phyloP scores from a whole-genome alignment of 495 filamentous ascomycete species.

The Usnea hakonensis region DNA sequence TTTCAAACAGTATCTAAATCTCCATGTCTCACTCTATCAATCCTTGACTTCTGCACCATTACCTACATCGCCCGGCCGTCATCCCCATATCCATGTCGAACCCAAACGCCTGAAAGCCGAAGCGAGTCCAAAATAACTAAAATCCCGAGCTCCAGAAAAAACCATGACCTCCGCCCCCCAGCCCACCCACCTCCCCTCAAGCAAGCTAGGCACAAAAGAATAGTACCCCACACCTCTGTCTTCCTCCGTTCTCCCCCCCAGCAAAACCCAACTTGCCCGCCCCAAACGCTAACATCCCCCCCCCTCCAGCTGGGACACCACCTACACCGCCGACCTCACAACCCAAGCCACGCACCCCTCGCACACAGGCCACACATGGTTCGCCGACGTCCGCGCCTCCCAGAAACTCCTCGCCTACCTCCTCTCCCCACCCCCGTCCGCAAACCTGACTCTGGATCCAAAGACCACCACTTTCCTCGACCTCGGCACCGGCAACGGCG shows the following conservation, averaged over 20 bases:
- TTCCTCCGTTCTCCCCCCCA: neutral
- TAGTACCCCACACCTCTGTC: constrained; percentile 34
- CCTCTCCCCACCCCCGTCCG: constrained; percentile 34
- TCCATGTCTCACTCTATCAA: neutral
- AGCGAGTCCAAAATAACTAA: neutral
- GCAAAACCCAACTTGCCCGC: neutral
- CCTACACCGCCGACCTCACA: constrained; percentile 22
- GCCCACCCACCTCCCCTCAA: constrained; percentile 42
- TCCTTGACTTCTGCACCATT: neutral
- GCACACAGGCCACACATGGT: constrained; percentile 46
- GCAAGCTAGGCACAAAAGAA: constrained; percentile 48
- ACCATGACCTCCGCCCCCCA: constrained; percentile 21
- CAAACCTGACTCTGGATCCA: constrained; percentile 23
- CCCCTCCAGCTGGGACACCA: constrained; percentile 21
- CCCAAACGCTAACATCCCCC: neutral
- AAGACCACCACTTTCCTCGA: constrained; percentile 50
- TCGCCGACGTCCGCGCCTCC: constrained; percentile 44
- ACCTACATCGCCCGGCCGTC: neutral
- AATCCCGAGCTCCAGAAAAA: neutral
- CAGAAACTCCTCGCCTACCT: constrained; percentile 43
- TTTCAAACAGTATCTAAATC: no score
- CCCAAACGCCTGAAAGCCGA: neutral
- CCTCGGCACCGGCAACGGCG: constrained; percentile 87
- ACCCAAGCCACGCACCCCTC: constrained; percentile 32
- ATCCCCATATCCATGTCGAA: neutral